phyloP scores from a whole-genome alignment of 441 rosid genomes.

The Populus hybrid region DNA sequence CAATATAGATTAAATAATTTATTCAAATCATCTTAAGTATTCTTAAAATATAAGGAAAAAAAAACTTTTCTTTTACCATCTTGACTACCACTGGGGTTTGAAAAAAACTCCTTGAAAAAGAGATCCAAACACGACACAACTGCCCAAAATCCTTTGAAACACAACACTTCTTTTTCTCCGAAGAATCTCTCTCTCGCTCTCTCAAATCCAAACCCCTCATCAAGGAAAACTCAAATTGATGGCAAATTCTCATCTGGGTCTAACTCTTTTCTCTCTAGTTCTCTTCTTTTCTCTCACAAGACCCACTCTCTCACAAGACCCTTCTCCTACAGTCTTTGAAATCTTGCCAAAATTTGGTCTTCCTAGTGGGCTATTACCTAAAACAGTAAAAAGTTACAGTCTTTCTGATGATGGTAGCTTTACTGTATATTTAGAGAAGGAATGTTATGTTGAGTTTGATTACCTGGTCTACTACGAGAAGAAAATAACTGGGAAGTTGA shows the following conservation, averaged over 20 bases:
- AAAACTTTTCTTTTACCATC: too few relatives aligned
- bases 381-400: conserved; percentile 53
- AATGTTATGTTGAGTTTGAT: conserved; percentile 73
- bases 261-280: conserved; percentile 9
- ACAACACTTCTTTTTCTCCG: background rate
- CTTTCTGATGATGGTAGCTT: conserved; percentile 68
- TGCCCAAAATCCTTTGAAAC: background rate
- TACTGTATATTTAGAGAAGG: conserved; percentile 41
- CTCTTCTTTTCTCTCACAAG: conserved; percentile 25
- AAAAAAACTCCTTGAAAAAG: too few relatives aligned
- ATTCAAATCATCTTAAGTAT: too few relatives aligned
- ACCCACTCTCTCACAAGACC: background rate
- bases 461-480: conserved; percentile 80
- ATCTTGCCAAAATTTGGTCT: conserved; percentile 83
- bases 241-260: conserved; percentile 19
- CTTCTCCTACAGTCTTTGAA: conserved; percentile 53
- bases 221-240: conserved; percentile 12
- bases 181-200: background rate
- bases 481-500: conserved; percentile 59
- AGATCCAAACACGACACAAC: background rate
- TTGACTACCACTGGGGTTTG: background rate
- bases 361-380: conserved; percentile 77
- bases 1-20: background rate
- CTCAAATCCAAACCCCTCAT: background rate
- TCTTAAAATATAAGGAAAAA: too few relatives aligned